Evolutionary conservation across 345 rosid species (phyloP).

Genomic region (Mercurialis annua): DNA sequence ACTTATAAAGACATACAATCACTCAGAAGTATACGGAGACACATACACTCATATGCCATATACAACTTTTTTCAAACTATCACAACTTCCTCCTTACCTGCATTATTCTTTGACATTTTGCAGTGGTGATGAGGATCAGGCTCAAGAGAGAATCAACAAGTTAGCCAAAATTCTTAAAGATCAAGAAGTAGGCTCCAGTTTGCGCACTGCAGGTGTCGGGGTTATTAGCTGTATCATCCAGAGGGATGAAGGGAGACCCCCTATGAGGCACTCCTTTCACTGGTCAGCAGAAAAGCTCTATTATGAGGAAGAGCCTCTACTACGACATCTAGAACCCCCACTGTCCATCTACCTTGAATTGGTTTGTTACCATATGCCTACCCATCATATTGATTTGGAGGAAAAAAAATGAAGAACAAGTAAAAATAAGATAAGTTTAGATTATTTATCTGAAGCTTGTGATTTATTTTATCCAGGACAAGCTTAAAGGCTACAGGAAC

Average conservation of each 20-base stretch:
- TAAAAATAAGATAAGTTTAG: not conserved
- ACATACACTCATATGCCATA: not conserved
- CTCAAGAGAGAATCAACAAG: slow-evolving; percentile 90
- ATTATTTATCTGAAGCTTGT: slow-evolving; percentile 18
- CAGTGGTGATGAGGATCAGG: slow-evolving; percentile 99
- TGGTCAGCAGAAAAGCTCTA: slow-evolving; percentile 77
- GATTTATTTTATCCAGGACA: slow-evolving; percentile 57
- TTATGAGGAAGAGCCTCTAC: slow-evolving; percentile 88
- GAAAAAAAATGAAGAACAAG: not conserved
- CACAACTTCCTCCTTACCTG: slow-evolving; percentile 20
- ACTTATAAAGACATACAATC: not conserved
- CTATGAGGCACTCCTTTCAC: slow-evolving; percentile 97
- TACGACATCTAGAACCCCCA: slow-evolving; percentile 98
- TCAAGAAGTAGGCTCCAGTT: slow-evolving; percentile 67
- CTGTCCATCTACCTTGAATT: slow-evolving; percentile 91
- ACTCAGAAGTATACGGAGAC: not conserved
- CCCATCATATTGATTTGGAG: not conserved
- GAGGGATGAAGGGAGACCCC: slow-evolving; percentile 97
- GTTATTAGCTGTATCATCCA: slow-evolving; percentile 97
- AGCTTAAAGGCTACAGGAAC: slow-evolving; percentile 79
- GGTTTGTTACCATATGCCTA: slow-evolving; percentile 44
- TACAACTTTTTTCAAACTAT: not conserved
- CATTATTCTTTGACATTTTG: slow-evolving; percentile 26
- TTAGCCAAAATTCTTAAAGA: slow-evolving; percentile 94
- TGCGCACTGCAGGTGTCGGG: slow-evolving; percentile 78